Evolutionary conservation across 805 yeast species (phyloP), one percentile per base, ranked within the genome.

Genomic region (Limtongozyma cylindracea): DNA sequence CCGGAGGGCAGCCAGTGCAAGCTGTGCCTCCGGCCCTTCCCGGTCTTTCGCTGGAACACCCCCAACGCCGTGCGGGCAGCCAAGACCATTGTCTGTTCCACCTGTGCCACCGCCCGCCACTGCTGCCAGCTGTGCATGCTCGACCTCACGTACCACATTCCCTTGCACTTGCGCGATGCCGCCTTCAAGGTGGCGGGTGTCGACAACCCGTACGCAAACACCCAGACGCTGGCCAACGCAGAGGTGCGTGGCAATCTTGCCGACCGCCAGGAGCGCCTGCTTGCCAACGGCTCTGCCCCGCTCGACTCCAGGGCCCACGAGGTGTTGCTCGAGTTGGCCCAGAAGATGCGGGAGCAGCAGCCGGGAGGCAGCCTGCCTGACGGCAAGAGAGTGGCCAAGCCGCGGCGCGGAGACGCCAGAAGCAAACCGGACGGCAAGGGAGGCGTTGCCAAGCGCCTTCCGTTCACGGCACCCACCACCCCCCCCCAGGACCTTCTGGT

Each of bases 51-150:
- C 25, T 77, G 93, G 93, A 45, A 43, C 19, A 45, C 42, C 25
- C 47, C 40, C 19, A 52, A 48, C 5, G 27, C 37, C 6, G 51
- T 49, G 11, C 44, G 47, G 21, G 45, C 62, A 28, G 54, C 57
- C 25, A 64, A 60, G 31, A 78, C 93, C 3, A 41, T 63, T 2
- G 61, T 84, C 11, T 84, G 98, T 44, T 38, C 47, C 17, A 64
- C 82, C 0, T 84, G 98, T 47, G 66, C 95, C 1, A 49, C 67
- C 19, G 63, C 69, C 20, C 57, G 70, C 27, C 71, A 76, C 43
- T 71, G 91, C 33, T 84, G 98, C 38, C 96, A 88, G 40, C 48
- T 66, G 12, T 84, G 98, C 41, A 59, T 78, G 62, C 41, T 72
- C 16, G 96, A 84, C 45, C 46, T 82, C 19, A 61, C 69, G 14